phyloP scores from a whole-genome alignment of 495 filamentous ascomycete genomes.

The Penicillium mononematosum region DNA sequence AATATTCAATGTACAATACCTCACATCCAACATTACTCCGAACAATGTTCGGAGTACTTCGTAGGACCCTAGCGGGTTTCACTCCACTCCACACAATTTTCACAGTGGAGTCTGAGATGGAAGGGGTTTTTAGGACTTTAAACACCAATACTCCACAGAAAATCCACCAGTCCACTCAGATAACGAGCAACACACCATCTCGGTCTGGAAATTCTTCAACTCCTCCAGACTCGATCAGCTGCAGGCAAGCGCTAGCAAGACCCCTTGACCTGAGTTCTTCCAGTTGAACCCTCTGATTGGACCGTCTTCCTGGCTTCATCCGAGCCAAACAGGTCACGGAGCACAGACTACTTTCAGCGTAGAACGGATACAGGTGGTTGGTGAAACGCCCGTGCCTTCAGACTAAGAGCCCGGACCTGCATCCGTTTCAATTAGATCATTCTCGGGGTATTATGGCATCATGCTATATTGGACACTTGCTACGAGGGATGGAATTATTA shows the following conservation, averaged over 20 bases:
- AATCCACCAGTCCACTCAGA: constrained; percentile 4
- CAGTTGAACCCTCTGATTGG: neutral
- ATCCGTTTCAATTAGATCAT: constrained; percentile 23
- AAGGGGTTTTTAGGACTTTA: constrained; percentile 5
- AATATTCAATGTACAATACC: neutral
- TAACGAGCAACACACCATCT: constrained; percentile 5
- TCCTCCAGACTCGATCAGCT: neutral
- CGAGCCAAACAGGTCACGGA: constrained; percentile 22
- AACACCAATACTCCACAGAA: constrained; percentile 5
- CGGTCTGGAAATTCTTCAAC: neutral
- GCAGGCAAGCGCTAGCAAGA: neutral
- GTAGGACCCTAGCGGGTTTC: constrained; percentile 2
- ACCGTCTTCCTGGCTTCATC: neutral
- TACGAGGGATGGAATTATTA: neutral
- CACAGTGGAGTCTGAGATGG: constrained; percentile 3
- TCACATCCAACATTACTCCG: neutral
- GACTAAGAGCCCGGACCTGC: constrained; percentile 17
- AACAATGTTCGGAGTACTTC: too few relatives aligned
- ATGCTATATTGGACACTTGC: neutral
- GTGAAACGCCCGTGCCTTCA: constrained; percentile 20
- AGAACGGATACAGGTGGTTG: constrained; percentile 13
- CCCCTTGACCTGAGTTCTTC: neutral
- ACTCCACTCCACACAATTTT: constrained; percentile 4
- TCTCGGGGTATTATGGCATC: constrained; percentile 9
- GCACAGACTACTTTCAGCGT: constrained; percentile 20